Conservation (phyloP, 2,329 filamentous ascomycete species). For the Gaeumannomyces tritici region DNA sequence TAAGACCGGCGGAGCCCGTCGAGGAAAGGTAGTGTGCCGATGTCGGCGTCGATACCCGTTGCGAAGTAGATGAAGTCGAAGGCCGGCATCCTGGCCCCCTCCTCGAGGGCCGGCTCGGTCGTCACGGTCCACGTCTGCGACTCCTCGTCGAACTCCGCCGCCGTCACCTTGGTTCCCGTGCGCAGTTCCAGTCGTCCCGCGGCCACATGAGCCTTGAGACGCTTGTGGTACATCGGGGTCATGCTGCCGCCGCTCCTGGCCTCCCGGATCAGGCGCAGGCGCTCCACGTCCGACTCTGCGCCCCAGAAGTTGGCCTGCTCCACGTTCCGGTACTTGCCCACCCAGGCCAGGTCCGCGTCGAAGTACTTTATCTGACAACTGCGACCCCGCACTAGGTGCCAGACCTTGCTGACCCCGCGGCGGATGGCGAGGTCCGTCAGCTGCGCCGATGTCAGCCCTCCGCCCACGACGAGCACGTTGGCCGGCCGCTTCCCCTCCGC, state of each 20-base stretch:
- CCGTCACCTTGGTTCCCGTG: conserved; percentile 45
- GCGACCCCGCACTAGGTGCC: conserved; percentile 55
- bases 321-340: conserved; percentile 72
- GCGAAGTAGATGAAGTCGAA: conserved; percentile 37
- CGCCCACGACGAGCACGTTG: conserved; percentile 62
- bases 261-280: conserved; percentile 52
- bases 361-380: conserved; percentile 57
- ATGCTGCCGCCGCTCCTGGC: conserved; percentile 71
- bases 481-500: conserved; percentile 33
- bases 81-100: neutral
- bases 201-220: conserved; percentile 51
- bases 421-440: conserved; percentile 57
- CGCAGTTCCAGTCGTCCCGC: conserved; percentile 43
- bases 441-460: conserved; percentile 69
- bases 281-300: conserved; percentile 60
- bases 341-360: conserved; percentile 68
- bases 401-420: conserved; percentile 57
- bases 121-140: conserved; percentile 30
- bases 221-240: conserved; percentile 57
- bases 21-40: conserved; percentile 51
- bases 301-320: conserved; percentile 71
- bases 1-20: conserved; percentile 46
- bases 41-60: conserved; percentile 59
- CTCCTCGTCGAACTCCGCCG: conserved; percentile 37
- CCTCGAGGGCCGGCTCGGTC: conserved; percentile 35